Base-by-base conservation (phyloP, 495 filamentous ascomycete species). In the Schizothecium vesticola region DNA sequence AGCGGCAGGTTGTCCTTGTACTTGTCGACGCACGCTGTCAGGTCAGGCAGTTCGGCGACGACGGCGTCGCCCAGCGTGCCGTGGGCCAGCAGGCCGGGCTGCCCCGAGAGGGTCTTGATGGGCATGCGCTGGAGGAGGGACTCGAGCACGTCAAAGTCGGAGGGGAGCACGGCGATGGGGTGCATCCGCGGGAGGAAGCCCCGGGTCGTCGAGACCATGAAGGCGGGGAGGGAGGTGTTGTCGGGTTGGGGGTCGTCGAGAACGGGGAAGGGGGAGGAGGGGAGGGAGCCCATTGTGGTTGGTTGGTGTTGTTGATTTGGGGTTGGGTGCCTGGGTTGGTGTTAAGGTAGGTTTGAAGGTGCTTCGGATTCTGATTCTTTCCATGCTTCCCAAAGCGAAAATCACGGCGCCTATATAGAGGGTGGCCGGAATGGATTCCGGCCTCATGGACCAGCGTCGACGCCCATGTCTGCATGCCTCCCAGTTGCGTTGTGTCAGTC, bases 201-300 rank as follows among this genome's bases (percentile, higher is more conserved):
- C 56, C 91, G 85, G 0, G 88, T 87, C 3, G 88, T 92, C 60
- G 92, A 94, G 70, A 96, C 91, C 81, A 93, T 94, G 84, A 97
- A 97, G 61, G 92, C 88, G 33, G 90, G 90, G 23, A 95, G 82
- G 62, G 81, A 80, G 56, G 58, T 70, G 70, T 83, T 79, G 56
- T 79, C 59, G 1, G 81, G 80, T 33, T 61, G 75, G 59, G 80
- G 78, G 72, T 80, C 77, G 31, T 77, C 71, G 13, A 82, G 70
- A 66, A 83, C 74, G 67, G 72, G 69, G 68, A 80, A 82, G 68
- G 72, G 62, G 31, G 78, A 67, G 31, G 78, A 66, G 56, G 71
- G 68, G 43, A 75, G 72, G 70, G 78, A 78, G 25, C 73, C 78
- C 80, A 81, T 78, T 72, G 72, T 77, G 65, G 60, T 31, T 69